A percentile compares a stretch with the other conserved stretches of the same genome.
Evolutionary conservation across 2,329 filamentous ascomycete genomes (phyloP).

Genomic region (Alternaria infectoria): DNA sequence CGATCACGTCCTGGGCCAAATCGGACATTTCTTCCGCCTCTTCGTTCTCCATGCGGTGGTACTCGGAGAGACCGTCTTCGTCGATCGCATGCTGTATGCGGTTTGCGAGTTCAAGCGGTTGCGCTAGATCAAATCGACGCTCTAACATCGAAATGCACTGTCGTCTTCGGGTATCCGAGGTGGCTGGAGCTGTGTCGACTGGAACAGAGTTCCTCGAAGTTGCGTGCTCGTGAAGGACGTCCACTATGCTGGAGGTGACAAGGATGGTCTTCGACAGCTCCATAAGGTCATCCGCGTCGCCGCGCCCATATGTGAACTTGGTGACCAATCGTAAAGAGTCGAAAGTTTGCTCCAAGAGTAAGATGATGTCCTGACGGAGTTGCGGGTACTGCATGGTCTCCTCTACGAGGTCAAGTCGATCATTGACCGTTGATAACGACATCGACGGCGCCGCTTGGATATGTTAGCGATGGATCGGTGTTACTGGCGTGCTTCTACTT

Average conservation of each 20-base stretch:
- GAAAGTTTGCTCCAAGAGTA: conserved; percentile 74
- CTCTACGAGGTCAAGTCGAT: conserved; percentile 80
- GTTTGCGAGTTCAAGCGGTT: conserved; percentile 71
- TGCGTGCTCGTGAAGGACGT: conserved; percentile 33
- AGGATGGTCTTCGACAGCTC: conserved; percentile 81
- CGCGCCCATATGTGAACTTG: conserved; percentile 89
- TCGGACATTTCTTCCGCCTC: conserved; percentile 73
- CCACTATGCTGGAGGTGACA: conserved; percentile 71
- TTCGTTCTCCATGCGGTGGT: conserved; percentile 77
- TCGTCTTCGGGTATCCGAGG: conserved; percentile 24
- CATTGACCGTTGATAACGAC: conserved; percentile 78
- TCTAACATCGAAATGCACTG: conserved; percentile 53
- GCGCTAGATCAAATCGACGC: conserved; percentile 68
- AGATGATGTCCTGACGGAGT: conserved; percentile 72
- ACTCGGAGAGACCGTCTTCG: conserved; percentile 84
- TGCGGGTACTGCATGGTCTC: conserved; percentile 71
- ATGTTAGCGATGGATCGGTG: conserved; percentile 1
- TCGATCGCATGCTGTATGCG: conserved; percentile 83
- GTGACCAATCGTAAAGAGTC: conserved; percentile 91
- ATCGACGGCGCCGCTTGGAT: conserved; percentile 77
- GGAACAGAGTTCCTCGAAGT: conserved; percentile 23
- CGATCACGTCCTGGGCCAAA: conserved; percentile 75
- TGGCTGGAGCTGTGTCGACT: conserved; percentile 4
- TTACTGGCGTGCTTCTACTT: conserved; percentile 28
- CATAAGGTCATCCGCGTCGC: conserved; percentile 90